A percentile compares a stretch with the other conserved stretches of the same genome.
These are phyloP conservation scores for Pseudopithomyces chartarum DNA, from an alignment of 2,329 filamentous ascomycete genomes.

Conservation along the genomic window DNA sequence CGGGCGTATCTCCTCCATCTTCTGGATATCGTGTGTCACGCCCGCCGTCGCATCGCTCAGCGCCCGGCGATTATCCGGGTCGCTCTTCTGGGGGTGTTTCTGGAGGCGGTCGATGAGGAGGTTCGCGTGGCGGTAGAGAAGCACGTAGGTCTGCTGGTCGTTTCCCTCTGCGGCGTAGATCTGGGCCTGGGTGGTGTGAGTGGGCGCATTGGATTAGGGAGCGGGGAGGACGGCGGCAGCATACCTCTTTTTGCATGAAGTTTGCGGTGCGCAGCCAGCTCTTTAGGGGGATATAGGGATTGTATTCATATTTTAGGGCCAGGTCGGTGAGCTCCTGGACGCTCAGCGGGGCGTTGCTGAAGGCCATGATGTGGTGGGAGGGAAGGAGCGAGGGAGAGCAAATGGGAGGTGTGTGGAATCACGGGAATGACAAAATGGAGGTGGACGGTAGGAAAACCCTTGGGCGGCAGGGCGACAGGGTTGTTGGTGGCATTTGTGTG, in stretches of 20 bases:
- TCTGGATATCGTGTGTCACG: constrained; percentile 67
- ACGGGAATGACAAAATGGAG: background rate
- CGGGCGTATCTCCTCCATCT: constrained; percentile 80
- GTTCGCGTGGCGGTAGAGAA: constrained; percentile 86
- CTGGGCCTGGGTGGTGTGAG: constrained; percentile 64
- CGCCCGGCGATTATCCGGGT: constrained; percentile 61
- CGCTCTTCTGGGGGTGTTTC: constrained; percentile 75
- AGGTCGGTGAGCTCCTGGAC: constrained; percentile 77
- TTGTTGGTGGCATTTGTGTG: constrained; percentile 37
- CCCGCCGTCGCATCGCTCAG: constrained; percentile 64
- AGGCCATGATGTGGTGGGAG: constrained; percentile 29
- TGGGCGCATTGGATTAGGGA: background rate
- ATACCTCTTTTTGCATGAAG: constrained; percentile 79
- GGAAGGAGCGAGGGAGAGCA: constrained; percentile 14
- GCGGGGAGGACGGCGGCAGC: constrained; percentile 25
- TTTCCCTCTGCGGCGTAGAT: constrained; percentile 88
- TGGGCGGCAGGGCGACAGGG: constrained; percentile 27
- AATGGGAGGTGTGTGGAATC: background rate
- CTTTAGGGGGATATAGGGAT: constrained; percentile 73
- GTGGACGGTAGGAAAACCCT: constrained; percentile 4
- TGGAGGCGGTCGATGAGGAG: constrained; percentile 79
- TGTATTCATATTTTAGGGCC: constrained; percentile 82
- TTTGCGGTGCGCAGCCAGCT: constrained; percentile 83
- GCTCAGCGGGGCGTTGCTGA: constrained; percentile 62
- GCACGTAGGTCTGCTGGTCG: constrained; percentile 83